Evolutionary conservation across 345 rosid genomes (phyloP), one percentile per base, ranked within the genome.

Genomic region (Aquilaria sinensis): DNA sequence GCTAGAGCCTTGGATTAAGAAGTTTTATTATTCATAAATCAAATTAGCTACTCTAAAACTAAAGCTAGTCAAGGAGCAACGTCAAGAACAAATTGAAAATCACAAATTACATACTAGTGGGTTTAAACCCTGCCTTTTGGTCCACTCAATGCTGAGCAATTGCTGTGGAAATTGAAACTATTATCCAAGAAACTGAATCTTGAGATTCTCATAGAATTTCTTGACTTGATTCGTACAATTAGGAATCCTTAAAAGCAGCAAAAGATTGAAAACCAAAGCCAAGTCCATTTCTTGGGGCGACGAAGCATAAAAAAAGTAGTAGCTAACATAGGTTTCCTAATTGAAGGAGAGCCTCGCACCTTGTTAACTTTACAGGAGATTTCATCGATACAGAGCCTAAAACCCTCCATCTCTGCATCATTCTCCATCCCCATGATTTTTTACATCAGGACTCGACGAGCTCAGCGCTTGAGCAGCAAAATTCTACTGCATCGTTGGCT

Each of bases 361-460:
- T 63, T 70, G 71, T 52, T 75, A 47, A 85, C 85, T 67, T 70
- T 78, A n/a, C 70, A 67, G 53, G 65, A 80, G 31, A 85, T 78
- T 9, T 67, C 74, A 65, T 85, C 82, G 13, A 80, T 53, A 33
- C 68, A 71, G 47, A 53, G 34, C 34, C 73, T 64, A 53, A 74
- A 78, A 56, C 58, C 75, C 57, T 76, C 79, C 64, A 76, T 58
- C 66, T 76, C 70, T 11, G 58, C 54, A 16, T 32, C 77, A 61
- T 71, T 65, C 23, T 37, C 63, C 69, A 60, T 63, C 72, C 48
- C 33, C 71, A 31, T 55, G 12, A 47, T 67, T 59, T 45, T 53
- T 60, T 0, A 52, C 62, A 64, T 70, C 74, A 13, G 62, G 64
- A 62, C 56, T 72, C 32, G 67, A 60, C 46, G 47, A 64, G 65